A percentile compares a stretch with the other conserved stretches of the same genome.
Evolutionary conservation across 176 grass and related monocot genomes (phyloP).

Genomic region (Cenchrus americanus): DNA sequence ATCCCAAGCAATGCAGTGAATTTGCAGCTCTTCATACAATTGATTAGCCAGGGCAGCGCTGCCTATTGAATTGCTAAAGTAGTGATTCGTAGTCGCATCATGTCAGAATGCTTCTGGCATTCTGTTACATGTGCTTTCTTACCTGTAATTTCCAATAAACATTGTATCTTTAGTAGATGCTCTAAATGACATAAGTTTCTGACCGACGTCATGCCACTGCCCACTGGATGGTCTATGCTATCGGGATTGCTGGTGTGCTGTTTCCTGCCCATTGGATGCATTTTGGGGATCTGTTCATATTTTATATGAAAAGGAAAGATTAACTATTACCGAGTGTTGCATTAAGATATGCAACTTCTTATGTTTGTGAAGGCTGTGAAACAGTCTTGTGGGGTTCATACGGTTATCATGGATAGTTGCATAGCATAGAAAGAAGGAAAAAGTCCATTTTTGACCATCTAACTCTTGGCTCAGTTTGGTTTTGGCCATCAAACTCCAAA

Average conservation of each 20-base stretch:
- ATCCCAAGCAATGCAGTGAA: slow-evolving; percentile 17
- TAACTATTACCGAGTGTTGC: neutral
- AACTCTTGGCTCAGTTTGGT: too few relatives aligned
- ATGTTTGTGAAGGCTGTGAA: slow-evolving; percentile 17
- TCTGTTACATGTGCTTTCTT: slow-evolving; percentile 5
- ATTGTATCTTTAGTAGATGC: neutral
- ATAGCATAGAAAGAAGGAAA: slow-evolving; percentile 6
- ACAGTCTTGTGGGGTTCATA: neutral
- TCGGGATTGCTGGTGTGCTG: neutral
- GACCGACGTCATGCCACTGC: slow-evolving; percentile 33
- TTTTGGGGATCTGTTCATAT: slow-evolving; percentile 3
- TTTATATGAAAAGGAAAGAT: slow-evolving; percentile 16
- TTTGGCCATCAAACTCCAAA: too few relatives aligned
- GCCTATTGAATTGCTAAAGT: slow-evolving; percentile 25
- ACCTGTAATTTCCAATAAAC: slow-evolving; percentile 25
- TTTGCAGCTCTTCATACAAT: slow-evolving; percentile 28
- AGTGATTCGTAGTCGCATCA: neutral
- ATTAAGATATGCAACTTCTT: slow-evolving; percentile 11
- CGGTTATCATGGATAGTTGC: neutral
- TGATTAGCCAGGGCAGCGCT: slow-evolving; percentile 21
- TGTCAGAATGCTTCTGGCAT: neutral
- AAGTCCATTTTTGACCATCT: too few relatives aligned
- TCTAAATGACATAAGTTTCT: slow-evolving; percentile 12
- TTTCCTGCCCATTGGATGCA: neutral
- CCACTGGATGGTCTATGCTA: neutral